Conservation (phyloP, 352 stramenopile genomes). For the Phytophthora ohioensis region DNA sequence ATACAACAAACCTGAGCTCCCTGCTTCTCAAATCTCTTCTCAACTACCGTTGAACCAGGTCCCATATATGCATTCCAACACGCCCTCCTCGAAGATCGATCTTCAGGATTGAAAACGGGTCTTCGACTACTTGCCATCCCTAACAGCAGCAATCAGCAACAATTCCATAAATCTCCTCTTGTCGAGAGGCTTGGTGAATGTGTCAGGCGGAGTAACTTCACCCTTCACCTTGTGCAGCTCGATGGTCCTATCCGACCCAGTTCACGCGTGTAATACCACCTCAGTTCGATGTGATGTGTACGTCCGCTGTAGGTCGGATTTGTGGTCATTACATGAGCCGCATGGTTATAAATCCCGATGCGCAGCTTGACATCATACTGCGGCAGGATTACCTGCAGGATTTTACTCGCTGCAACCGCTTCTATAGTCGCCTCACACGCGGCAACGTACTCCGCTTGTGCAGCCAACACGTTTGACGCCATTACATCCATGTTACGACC, state of each 20-base stretch:
- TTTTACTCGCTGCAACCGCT: not conserved
- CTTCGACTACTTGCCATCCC: not conserved
- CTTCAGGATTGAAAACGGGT: too few species aligned
- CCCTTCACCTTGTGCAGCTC: not conserved
- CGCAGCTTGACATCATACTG: not conserved
- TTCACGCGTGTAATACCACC: not conserved
- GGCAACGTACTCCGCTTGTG: not conserved
- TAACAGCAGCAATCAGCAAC: not conserved
- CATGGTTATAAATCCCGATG: constrained; percentile 12
- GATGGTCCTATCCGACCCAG: not conserved
- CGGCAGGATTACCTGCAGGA: constrained; percentile 7
- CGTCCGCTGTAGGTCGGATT: constrained; percentile 4
- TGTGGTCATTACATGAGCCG: not conserved
- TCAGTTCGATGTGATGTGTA: not conserved
- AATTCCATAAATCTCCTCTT: not conserved
- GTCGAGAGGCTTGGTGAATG: not conserved
- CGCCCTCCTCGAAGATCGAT: too few species aligned
- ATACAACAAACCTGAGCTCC: too few species aligned
- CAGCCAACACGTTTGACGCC: not conserved
- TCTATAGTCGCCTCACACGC: constrained; percentile 13
- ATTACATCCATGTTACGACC: constrained; percentile 1
- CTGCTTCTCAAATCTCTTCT: too few species aligned
- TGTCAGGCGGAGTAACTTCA: not conserved
- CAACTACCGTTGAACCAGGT: too few species aligned
- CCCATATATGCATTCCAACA: too few species aligned